phyloP scores from a whole-genome alignment of 306 rosid genomes.

The Luffa aegyptiaca region DNA sequence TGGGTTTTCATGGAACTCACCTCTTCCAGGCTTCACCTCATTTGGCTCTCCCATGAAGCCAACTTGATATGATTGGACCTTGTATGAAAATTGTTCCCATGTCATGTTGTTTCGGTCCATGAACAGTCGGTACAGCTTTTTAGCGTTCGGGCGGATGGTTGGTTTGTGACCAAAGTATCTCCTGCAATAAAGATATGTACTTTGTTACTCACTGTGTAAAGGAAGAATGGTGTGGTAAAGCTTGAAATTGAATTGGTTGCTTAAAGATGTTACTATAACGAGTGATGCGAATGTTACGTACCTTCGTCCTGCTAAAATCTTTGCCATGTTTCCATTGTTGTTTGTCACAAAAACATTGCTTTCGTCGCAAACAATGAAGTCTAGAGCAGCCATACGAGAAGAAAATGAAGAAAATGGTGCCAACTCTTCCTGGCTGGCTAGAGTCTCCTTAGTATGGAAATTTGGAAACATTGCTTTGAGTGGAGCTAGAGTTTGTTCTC shows the following conservation, averaged over 20 bases:
- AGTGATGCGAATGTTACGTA: neutral
- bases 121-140: constrained; percentile 48
- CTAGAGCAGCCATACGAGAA: constrained; percentile 95
- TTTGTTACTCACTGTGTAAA: neutral
- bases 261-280: neutral
- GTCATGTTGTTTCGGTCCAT: constrained; percentile 37
- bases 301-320: constrained; percentile 91
- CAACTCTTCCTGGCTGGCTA: constrained; percentile 60
- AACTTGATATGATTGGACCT: constrained; percentile 49
- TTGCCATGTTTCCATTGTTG: constrained; percentile 98
- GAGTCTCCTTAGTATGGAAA: constrained; percentile 65
- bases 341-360: constrained; percentile 80
- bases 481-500: constrained; percentile 67
- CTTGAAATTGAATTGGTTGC: neutral
- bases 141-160: constrained; percentile 79
- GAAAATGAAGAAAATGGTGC: constrained; percentile 62
- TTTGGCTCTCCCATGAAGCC: constrained; percentile 92
- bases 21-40: constrained; percentile 56
- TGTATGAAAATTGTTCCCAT: constrained; percentile 69
- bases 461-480: constrained; percentile 72
- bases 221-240: neutral
- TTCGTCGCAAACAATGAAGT: constrained; percentile 62
- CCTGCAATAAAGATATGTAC: constrained; percentile 34
- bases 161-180: constrained; percentile 85
- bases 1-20: constrained; percentile 86